Conservation (phyloP, 345 rosid species). For the Bretschneidera sinensis region DNA sequence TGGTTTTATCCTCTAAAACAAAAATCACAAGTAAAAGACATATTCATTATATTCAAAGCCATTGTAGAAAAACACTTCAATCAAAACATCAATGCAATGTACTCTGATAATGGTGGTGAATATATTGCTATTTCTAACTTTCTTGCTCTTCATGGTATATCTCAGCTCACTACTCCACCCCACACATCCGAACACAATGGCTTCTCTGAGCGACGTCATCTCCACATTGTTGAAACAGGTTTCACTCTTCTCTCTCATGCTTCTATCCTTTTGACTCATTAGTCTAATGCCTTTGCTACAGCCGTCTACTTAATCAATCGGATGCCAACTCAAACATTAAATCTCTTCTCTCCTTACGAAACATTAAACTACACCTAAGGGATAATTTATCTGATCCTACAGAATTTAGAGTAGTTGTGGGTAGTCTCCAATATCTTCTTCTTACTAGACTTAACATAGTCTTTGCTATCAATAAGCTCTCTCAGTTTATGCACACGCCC, state of each 20-base stretch:
- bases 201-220: not conserved
- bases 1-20: not conserved
- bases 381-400: too few relatives aligned
- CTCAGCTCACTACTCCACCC: not conserved
- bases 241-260: not conserved
- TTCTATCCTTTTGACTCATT: not conserved
- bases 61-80: too few relatives aligned
- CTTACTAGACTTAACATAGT: not conserved
- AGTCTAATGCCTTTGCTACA: not conserved
- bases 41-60: not conserved
- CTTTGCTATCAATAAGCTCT: too few relatives aligned
- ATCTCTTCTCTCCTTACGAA: too few relatives aligned
- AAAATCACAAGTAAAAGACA: not conserved
- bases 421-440: not conserved
- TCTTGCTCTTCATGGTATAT: not conserved
- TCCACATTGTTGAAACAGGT: not conserved
- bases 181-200: conserved; percentile 9
- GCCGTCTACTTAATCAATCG: not conserved
- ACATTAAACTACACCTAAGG: too few relatives aligned
- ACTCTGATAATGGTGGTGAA: conserved; percentile 1
- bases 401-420: too few relatives aligned
- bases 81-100: not conserved
- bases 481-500: not conserved
- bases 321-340: not conserved
- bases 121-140: not conserved